A percentile compares a stretch with the other conserved stretches of the same genome.
Evolutionary conservation across 2,329 filamentous ascomycete genomes (phyloP).

Genomic region (Boeremia exigua): DNA sequence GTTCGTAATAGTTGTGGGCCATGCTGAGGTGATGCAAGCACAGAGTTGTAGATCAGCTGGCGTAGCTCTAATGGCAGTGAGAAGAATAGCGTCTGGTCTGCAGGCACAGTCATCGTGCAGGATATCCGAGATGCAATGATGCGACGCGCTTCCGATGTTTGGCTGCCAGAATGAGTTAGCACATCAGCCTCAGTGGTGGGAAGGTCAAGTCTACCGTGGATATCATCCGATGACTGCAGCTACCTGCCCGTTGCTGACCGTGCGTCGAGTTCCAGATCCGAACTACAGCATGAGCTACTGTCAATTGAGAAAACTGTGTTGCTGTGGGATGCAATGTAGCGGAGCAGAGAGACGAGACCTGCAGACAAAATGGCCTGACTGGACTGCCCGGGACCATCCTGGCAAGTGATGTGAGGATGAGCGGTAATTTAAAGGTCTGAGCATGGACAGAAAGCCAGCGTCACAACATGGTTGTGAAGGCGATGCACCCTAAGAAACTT

Average conservation of each 20-base stretch:
- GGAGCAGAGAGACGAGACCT: background rate
- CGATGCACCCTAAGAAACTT: background rate
- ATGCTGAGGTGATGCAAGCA: conserved; percentile 25
- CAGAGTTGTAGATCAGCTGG: conserved; percentile 36
- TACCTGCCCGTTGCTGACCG: background rate
- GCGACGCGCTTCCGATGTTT: background rate
- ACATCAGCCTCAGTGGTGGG: background rate
- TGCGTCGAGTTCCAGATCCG: background rate
- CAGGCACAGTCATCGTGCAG: background rate
- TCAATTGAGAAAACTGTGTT: background rate
- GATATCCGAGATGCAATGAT: background rate
- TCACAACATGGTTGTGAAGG: background rate
- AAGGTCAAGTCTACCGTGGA: background rate
- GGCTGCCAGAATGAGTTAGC: conserved; percentile 5
- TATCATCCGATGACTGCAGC: background rate
- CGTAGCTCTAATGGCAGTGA: conserved; percentile 41
- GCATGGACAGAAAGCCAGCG: conserved; percentile 1
- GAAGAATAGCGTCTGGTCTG: conserved; percentile 17
- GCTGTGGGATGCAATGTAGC: background rate
- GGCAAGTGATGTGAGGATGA: conserved; percentile 6
- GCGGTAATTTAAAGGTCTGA: conserved; percentile 7
- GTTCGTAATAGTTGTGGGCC: conserved; percentile 30
- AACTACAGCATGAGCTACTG: background rate
- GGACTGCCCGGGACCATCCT: conserved; percentile 1
- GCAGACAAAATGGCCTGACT: conserved; percentile 2